Percentiles rank a stretch among this genome's conserved stretches.
Evolutionary conservation across 2,329 filamentous ascomycete genomes (phyloP).

Genomic region (Periglandula ipomoeae): DNA sequence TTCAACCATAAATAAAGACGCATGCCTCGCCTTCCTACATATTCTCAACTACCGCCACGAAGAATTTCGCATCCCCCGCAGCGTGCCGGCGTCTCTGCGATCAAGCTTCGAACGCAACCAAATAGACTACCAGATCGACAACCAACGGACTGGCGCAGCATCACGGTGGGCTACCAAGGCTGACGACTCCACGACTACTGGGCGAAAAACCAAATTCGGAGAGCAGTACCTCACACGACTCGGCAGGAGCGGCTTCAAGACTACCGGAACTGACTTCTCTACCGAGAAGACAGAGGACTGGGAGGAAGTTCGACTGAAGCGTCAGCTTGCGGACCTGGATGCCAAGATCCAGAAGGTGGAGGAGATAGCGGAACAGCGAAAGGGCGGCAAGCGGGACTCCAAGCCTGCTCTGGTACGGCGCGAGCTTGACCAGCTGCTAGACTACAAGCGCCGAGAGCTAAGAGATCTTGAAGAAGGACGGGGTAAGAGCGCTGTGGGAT

Average conservation of each 20-base stretch:
- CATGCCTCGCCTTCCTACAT: slow-evolving; percentile 87
- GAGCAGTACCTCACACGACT: slow-evolving; percentile 91
- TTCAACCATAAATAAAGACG: slow-evolving; percentile 85
- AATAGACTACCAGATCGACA: slow-evolving; percentile 91
- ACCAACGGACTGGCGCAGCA: slow-evolving; percentile 51
- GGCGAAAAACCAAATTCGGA: slow-evolving; percentile 93
- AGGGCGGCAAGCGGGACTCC: slow-evolving; percentile 57
- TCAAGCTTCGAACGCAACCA: slow-evolving; percentile 90
- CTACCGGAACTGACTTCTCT: slow-evolving; percentile 83
- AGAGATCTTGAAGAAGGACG: slow-evolving; percentile 65
- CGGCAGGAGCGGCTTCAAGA: slow-evolving; percentile 72
- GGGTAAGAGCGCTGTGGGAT: slow-evolving; percentile 59
- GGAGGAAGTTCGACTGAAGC: slow-evolving; percentile 93
- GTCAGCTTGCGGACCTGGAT: slow-evolving; percentile 83
- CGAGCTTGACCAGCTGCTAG: slow-evolving; percentile 85
- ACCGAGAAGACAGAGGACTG: slow-evolving; percentile 83
- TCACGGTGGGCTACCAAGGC: slow-evolving; percentile 72
- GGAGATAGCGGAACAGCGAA: slow-evolving; percentile 56
- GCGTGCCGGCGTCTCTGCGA: slow-evolving; percentile 82
- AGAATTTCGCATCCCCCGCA: slow-evolving; percentile 86
- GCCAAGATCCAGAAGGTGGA: slow-evolving; percentile 79
- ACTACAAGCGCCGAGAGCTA: slow-evolving; percentile 82
- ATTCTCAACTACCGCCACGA: slow-evolving; percentile 95
- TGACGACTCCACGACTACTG: slow-evolving; percentile 72
- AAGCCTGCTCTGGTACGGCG: slow-evolving; percentile 90